Evolutionary conservation across 2,329 filamentous ascomycete genomes (phyloP), one percentile per base, ranked within the genome.

Genomic region (Hymenoscyphus albidus): DNA sequence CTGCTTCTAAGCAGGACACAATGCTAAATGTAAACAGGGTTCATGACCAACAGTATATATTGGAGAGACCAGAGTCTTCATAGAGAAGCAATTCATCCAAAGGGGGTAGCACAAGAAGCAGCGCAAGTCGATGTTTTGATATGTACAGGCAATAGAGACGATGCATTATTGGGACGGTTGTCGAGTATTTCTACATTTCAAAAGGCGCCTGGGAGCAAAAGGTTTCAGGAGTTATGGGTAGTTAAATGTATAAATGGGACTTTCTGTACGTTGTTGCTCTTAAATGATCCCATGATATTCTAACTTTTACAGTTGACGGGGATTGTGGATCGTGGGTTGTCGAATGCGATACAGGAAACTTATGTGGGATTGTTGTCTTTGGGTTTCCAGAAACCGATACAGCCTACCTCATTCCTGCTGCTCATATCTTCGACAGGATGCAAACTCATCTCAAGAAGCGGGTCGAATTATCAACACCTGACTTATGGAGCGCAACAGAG

Each of bases 311-410:
- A 66, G 64, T 58, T 39, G 55, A 59, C 40, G 64, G 64, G 14
- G 64, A 66, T 48, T 64, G 59, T 48, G 64, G 64, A 44, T 64
- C 64, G 10, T 66, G 64, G 64, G 64, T 66, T 54, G 64, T 66
- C 18, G 62, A 64, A 40, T 56, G 42, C 14, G 62, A 59, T 44
- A 66, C 6, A 35, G 64, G 64, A 4, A 35, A 62, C n/a, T 39
- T 66, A 16, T 66, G 63, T 40, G 64, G 64, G 22, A 59, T 59
- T 57, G 58, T 67, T 16, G 61, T 60, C 3, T 61, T 56, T 27
- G 64, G 64, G 18, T 39, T 58, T 35, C 62, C 62, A 12, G 65
- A 39, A 18, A 61, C 62, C 18, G 62, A 64, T 6, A 66, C 31
- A 5, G 65, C 65, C n/a, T 66, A 66, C 51, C 35, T 66, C 16